phyloP scores from a whole-genome alignment of 441 rosid species.

The Breynia disticha region DNA sequence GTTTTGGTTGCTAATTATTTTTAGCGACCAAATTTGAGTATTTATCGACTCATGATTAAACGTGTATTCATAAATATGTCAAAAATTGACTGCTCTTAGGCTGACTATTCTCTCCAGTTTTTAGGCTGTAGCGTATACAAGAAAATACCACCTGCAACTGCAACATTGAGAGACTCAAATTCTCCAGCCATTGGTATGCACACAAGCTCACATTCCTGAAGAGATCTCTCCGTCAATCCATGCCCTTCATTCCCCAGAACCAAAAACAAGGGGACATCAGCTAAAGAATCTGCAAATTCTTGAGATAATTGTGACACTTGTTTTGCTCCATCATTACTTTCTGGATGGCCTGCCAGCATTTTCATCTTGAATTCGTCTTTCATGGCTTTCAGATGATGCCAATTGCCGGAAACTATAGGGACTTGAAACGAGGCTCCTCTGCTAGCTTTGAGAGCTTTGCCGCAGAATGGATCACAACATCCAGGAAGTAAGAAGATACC shows the following conservation, averaged over 20 bases:
- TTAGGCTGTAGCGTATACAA: constrained; percentile 52
- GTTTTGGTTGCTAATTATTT: no score
- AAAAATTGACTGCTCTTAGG: no score
- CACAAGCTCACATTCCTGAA: constrained; percentile 52
- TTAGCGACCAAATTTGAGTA: no score
- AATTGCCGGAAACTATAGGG: constrained; percentile 63
- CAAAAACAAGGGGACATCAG: constrained; percentile 45
- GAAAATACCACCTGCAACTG: constrained; percentile 90
- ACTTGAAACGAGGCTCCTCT: constrained; percentile 84
- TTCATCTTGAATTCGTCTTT: constrained; percentile 48
- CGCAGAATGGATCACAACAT: constrained; percentile 87
- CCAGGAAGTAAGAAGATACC: constrained; percentile 91
- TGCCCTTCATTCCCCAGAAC: constrained; percentile 83
- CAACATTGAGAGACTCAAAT: constrained; percentile 83
- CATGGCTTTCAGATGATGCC: constrained; percentile 58
- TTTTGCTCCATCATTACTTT: constrained; percentile 25
- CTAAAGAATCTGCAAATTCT: constrained; percentile 39
- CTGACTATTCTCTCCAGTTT: constrained; percentile 9
- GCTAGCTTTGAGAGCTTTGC: constrained; percentile 83
- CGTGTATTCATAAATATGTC: no score
- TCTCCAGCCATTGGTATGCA: constrained; percentile 73
- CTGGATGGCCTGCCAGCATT: constrained; percentile 79
- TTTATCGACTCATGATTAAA: no score
- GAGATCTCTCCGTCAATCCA: constrained; percentile 59
- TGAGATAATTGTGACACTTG: constrained; percentile 35